Evolutionary conservation across 345 rosid genomes (phyloP).

Genomic region (Gossypium stocksii): DNA sequence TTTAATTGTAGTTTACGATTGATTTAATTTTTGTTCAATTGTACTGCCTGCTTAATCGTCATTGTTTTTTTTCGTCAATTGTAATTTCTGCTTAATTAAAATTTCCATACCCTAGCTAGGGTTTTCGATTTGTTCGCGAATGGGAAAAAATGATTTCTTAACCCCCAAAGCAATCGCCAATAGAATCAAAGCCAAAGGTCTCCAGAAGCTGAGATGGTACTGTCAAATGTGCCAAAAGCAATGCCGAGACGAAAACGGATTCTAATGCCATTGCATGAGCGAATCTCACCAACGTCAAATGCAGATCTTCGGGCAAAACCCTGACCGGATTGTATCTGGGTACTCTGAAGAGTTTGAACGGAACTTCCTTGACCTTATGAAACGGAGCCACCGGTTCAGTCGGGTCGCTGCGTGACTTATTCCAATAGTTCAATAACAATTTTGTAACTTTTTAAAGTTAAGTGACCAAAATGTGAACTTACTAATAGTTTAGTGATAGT

Average conservation of each 20-base stretch:
- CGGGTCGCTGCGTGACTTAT: constrained; percentile 94
- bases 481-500: too few relatives aligned
- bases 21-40: neutral
- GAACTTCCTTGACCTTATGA: constrained; percentile 70
- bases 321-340: constrained; percentile 71
- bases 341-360: constrained; percentile 86
- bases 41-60: neutral
- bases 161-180: constrained; percentile 92
- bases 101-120: neutral
- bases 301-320: constrained; percentile 81
- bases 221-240: constrained; percentile 99
- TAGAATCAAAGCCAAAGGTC: constrained; percentile 88
- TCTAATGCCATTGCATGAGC: constrained; percentile 98
- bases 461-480: too few relatives aligned
- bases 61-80: neutral
- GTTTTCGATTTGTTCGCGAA: constrained; percentile 13
- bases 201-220: constrained; percentile 96
- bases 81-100: neutral
- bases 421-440: too few relatives aligned
- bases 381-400: constrained; percentile 80
- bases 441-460: too few relatives aligned
- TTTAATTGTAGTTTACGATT: neutral
- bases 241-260: constrained; percentile 95
- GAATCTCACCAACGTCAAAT: constrained; percentile 96
- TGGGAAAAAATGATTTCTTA: constrained; percentile 94